Evolutionary conservation across 2,329 filamentous ascomycete species (phyloP).

Genomic region (Venturia aucupariae): DNA sequence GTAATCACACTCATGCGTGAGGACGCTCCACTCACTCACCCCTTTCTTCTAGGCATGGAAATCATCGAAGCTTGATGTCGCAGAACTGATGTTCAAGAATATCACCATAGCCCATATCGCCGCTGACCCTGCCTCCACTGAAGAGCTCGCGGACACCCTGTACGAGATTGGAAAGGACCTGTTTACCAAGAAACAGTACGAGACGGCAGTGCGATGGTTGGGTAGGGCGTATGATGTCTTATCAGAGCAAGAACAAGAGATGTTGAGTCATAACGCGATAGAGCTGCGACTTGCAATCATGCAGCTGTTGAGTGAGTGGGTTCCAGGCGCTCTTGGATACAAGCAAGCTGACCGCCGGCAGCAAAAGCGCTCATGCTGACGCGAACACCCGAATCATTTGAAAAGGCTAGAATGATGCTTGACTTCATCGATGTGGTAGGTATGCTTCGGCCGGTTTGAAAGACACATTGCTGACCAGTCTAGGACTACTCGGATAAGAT

Average conservation of each 20-base stretch:
- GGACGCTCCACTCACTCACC: background rate
- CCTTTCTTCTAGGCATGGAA: conserved; percentile 55
- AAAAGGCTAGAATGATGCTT: conserved; percentile 50
- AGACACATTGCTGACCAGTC: background rate
- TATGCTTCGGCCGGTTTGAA: background rate
- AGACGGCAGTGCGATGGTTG: conserved; percentile 61
- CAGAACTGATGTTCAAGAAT: conserved; percentile 67
- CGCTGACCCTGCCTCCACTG: conserved; percentile 43
- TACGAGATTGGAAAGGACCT: conserved; percentile 62
- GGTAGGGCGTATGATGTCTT: conserved; percentile 55
- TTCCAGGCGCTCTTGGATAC: background rate
- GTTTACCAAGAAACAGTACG: conserved; percentile 42
- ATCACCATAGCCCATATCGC: conserved; percentile 24
- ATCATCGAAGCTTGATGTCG: conserved; percentile 62
- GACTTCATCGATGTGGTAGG: conserved; percentile 44
- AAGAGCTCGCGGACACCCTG: conserved; percentile 56
- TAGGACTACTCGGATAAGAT: conserved; percentile 41
- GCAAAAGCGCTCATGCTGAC: conserved; percentile 47
- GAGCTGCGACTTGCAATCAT: conserved; percentile 59
- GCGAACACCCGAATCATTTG: conserved; percentile 34
- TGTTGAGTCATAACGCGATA: conserved; percentile 48
- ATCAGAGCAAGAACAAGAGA: conserved; percentile 44
- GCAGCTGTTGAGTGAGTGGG: conserved; percentile 39
- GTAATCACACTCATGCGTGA: conserved; percentile 18
- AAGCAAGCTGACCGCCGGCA: conserved; percentile 16